Evolutionary conservation across 2,329 filamentous ascomycete genomes (phyloP).

Genomic region (Fusarium foetens): DNA sequence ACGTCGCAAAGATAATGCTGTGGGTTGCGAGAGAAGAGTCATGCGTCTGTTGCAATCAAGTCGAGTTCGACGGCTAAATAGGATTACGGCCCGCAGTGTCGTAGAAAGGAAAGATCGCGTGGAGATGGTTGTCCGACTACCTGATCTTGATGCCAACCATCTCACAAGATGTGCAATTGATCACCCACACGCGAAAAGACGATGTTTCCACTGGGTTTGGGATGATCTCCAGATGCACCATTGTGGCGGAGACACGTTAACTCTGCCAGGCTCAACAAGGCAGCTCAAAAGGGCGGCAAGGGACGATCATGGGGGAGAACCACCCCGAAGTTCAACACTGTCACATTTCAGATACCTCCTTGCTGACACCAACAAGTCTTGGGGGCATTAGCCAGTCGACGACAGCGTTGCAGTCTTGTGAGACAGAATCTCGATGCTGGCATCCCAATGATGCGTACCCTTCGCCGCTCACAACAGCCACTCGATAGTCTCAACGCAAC

Average conservation of each 20-base stretch:
- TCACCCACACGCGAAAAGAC: conserved; percentile 10
- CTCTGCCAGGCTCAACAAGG: conserved; percentile 16
- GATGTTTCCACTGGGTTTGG: conserved; percentile 14
- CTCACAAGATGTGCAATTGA: conserved; percentile 23
- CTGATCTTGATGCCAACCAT: conserved; percentile 13
- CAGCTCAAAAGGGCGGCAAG: conserved; percentile 24
- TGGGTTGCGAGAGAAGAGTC: conserved; percentile 29
- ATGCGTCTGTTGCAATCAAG: conserved; percentile 22
- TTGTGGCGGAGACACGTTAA: conserved; percentile 26
- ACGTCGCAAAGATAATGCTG: conserved; percentile 12
- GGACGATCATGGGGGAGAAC: conserved; percentile 18
- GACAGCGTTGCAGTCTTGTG: background rate
- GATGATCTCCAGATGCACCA: conserved; percentile 30
- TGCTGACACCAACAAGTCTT: conserved; percentile 17
- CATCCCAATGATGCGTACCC: background rate
- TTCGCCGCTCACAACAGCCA: background rate
- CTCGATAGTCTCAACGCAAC: conserved; percentile 7
- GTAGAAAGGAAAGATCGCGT: conserved; percentile 23
- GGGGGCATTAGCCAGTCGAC: background rate
- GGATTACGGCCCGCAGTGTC: conserved; percentile 29
- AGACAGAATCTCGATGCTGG: background rate
- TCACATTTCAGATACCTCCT: conserved; percentile 35
- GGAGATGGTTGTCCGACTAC: conserved; percentile 16
- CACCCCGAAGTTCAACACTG: conserved; percentile 14
- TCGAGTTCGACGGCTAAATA: conserved; percentile 34